These are phyloP conservation scores for Didymella pomorum DNA, from an alignment of 2,329 filamentous ascomycete genomes.

Conservation along the genomic window DNA sequence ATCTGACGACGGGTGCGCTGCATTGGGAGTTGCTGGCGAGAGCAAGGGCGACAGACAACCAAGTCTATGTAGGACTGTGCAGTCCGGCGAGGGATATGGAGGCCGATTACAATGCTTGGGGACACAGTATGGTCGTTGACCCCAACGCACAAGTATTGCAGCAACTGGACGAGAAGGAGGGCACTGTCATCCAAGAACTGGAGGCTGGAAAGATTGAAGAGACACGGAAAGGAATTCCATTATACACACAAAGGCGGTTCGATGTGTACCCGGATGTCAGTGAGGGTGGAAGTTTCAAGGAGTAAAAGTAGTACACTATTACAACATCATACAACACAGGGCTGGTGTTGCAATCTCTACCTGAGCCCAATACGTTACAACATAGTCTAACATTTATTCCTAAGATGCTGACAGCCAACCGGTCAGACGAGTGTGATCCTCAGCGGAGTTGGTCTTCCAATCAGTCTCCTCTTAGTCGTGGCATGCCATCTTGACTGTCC, in stretches of 20 bases:
- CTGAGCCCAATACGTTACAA: background rate
- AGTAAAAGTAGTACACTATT: slow-evolving; percentile 24
- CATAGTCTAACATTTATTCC: background rate
- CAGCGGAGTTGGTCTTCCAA: background rate
- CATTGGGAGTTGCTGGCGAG: slow-evolving; percentile 89
- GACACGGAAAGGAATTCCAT: slow-evolving; percentile 74
- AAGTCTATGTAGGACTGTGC: slow-evolving; percentile 92
- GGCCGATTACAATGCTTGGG: slow-evolving; percentile 87
- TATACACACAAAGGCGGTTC: slow-evolving; percentile 85
- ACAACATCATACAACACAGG: background rate
- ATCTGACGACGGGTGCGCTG: slow-evolving; percentile 87
- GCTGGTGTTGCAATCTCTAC: too few relatives aligned
- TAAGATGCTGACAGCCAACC: background rate
- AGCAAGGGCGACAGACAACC: slow-evolving; percentile 89
- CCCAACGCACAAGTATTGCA: slow-evolving; percentile 84
- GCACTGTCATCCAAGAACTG: slow-evolving; percentile 71
- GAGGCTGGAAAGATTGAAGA: slow-evolving; percentile 53
- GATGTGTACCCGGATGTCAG: slow-evolving; percentile 95
- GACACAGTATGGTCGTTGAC: slow-evolving; percentile 87
- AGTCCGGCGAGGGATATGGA: slow-evolving; percentile 83
- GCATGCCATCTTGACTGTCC: slow-evolving; percentile 10
- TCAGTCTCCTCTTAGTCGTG: slow-evolving; percentile 23
- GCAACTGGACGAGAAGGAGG: slow-evolving; percentile 80
- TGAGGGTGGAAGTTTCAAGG: slow-evolving; percentile 60
- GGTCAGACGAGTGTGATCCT: background rate